Evolutionary conservation across 139 green algal species (phyloP).

Genomic region (Bryopsis sp.): DNA sequence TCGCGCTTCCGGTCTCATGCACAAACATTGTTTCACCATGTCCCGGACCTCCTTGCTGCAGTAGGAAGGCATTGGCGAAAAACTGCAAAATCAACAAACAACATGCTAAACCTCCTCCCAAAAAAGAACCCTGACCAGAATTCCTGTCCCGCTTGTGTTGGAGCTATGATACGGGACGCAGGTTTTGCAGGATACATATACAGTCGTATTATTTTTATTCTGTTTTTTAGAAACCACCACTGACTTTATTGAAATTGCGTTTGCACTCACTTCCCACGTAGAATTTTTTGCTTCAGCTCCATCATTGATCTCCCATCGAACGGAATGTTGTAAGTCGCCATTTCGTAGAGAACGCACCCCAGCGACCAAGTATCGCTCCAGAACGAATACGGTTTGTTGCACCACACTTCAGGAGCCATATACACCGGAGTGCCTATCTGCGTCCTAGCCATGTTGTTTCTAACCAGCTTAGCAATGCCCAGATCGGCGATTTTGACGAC

Average conservation of each 20-base stretch:
- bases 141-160: no score
- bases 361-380: constrained; percentile 64
- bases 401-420: constrained; percentile 67
- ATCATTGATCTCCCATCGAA: constrained; percentile 63
- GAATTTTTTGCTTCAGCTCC: constrained; percentile 55
- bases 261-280: constrained; percentile 27
- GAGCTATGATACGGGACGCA: neutral
- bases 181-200: neutral
- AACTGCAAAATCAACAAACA: constrained; percentile 24
- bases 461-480: constrained; percentile 55
- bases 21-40: constrained; percentile 36
- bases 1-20: constrained; percentile 29
- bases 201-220: no score
- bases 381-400: constrained; percentile 59
- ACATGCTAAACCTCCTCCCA: no score
- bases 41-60: constrained; percentile 29
- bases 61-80: constrained; percentile 25
- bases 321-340: constrained; percentile 54
- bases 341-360: constrained; percentile 77
- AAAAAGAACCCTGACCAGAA: no score
- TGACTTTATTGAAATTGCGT: no score
- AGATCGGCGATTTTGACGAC: constrained; percentile 62
- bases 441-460: constrained; percentile 45
- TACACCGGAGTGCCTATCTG: constrained; percentile 44
- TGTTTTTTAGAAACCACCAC: no score